Evolutionary conservation across 169 alveolate species (phyloP).

Genomic region (Cryptosporidium xiaoi): DNA sequence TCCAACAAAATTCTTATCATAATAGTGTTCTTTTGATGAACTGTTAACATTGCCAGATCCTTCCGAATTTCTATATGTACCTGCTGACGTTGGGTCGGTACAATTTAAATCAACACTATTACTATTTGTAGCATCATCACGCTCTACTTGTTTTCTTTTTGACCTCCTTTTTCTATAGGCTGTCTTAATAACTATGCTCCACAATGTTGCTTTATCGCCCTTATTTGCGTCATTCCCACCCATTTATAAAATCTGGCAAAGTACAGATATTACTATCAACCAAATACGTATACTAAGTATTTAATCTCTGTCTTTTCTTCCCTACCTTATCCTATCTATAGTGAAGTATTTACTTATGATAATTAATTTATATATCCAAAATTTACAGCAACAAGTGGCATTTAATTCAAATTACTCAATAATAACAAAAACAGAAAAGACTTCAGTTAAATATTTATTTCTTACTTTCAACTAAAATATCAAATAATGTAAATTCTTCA

Average conservation of each 20-base stretch:
- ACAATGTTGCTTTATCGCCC: conserved; percentile 45
- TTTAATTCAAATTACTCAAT: too few relatives aligned
- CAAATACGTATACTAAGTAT: too few relatives aligned
- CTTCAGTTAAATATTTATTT: too few relatives aligned
- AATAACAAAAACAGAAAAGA: too few relatives aligned
- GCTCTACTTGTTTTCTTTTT: conserved; percentile 3
- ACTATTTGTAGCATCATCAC: background rate
- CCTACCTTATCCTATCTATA: too few relatives aligned
- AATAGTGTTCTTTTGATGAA: background rate
- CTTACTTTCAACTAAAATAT: too few relatives aligned
- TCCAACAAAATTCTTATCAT: background rate
- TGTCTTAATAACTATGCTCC: conserved; percentile 67
- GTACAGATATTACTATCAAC: background rate
- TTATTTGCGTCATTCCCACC: conserved; percentile 17
- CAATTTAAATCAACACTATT: background rate
- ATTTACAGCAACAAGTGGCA: too few relatives aligned
- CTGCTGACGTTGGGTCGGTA: background rate
- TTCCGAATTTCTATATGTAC: background rate
- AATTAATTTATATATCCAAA: too few relatives aligned
- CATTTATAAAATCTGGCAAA: background rate
- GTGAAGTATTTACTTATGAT: too few relatives aligned
- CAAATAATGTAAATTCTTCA: too few relatives aligned
- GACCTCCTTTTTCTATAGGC: conserved; percentile 69
- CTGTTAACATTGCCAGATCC: too few relatives aligned
- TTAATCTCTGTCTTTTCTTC: too few relatives aligned